Percentiles rank a stretch among this genome's conserved stretches.
Evolutionary conservation across 345 rosid genomes (phyloP).

Genomic region (Lepidium africanum): DNA sequence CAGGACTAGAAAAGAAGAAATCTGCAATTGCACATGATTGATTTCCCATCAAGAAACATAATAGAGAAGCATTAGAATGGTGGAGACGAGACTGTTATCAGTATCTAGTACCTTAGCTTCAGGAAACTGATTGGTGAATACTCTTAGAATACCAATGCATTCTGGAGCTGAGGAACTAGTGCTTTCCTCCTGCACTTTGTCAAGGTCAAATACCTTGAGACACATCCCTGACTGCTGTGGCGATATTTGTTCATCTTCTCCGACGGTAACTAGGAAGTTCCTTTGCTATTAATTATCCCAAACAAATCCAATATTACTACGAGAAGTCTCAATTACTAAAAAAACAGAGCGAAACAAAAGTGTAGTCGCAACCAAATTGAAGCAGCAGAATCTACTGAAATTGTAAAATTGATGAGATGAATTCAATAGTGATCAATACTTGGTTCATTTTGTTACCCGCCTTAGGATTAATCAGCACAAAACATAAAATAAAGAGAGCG

Average conservation of each 20-base stretch:
- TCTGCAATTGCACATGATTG: conserved; percentile 43
- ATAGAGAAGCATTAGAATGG: background rate
- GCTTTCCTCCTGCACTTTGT: conserved; percentile 74
- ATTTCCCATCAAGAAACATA: background rate
- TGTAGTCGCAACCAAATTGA: background rate
- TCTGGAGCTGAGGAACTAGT: conserved; percentile 67
- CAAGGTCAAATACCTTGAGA: conserved; percentile 89
- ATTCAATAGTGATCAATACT: background rate
- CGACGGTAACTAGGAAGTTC: conserved; percentile 76
- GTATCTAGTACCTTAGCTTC: conserved; percentile 61
- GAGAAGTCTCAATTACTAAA: background rate
- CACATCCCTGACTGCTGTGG: conserved; percentile 78
- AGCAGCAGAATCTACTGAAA: background rate
- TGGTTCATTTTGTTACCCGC: background rate
- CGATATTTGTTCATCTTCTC: conserved; percentile 81
- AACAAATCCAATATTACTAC: background rate
- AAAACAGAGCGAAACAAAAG: background rate
- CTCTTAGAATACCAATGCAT: conserved; percentile 77
- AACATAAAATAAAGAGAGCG: background rate
- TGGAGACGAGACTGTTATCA: background rate
- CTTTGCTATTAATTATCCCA: conserved; percentile 57
- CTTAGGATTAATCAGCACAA: background rate
- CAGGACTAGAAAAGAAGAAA: conserved; percentile 80
- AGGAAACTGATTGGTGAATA: conserved; percentile 92
- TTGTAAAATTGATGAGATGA: background rate